phyloP scores from a whole-genome alignment of 257 asterid species.

The Nicotiana benthamiana region DNA sequence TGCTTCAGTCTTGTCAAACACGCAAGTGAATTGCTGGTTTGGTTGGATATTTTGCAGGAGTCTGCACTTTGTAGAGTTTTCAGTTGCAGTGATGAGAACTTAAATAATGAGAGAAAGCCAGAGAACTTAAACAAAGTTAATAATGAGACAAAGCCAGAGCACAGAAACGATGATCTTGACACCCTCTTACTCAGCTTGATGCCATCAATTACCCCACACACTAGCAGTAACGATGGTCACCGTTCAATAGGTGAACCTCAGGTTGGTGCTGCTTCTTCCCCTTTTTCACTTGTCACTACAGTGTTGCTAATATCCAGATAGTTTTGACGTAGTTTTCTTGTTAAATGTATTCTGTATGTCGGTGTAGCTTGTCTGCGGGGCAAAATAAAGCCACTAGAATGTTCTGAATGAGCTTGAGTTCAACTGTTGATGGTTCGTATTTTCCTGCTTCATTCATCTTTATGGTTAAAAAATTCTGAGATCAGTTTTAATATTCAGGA shows the following conservation, averaged over 20 bases:
- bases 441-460: background rate
- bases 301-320: background rate
- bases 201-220: slow-evolving; percentile 12
- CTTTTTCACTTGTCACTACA: background rate
- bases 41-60: slow-evolving; percentile 49
- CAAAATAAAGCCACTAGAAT: background rate
- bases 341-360: background rate
- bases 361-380: background rate
- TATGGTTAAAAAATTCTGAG: background rate
- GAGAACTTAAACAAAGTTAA: background rate
- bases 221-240: slow-evolving; percentile 2
- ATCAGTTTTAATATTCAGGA: background rate
- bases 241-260: slow-evolving; percentile 16
- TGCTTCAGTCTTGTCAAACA: slow-evolving; percentile 18
- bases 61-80: slow-evolving; percentile 48
- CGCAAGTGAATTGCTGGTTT: slow-evolving; percentile 23
- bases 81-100: slow-evolving; percentile 8
- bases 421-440: background rate
- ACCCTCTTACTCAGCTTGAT: background rate
- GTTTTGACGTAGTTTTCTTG: background rate
- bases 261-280: slow-evolving; percentile 28
- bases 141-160: slow-evolving; percentile 1
- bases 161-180: background rate
- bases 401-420: background rate
- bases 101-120: slow-evolving; percentile 11